phyloP scores from a whole-genome alignment of 2,329 filamentous ascomycete genomes.

The Xylaria sp. region DNA sequence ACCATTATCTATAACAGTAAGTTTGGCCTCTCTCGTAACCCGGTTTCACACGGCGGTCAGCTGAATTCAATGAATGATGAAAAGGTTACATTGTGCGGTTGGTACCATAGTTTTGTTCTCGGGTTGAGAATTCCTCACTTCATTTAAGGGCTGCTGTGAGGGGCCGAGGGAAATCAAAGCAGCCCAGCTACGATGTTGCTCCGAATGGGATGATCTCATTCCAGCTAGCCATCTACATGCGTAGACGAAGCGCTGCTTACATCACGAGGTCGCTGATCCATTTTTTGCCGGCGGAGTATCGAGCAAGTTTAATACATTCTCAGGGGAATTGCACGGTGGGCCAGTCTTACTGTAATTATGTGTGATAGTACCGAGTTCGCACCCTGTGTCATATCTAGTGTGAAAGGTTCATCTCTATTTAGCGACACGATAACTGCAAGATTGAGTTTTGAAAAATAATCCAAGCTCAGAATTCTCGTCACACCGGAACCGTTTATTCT shows the following conservation, averaged over 20 bases:
- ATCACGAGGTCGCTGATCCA: background rate
- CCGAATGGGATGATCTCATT: background rate
- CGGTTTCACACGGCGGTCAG: background rate
- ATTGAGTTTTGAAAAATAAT: too few species aligned
- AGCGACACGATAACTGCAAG: background rate
- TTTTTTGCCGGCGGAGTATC: slow-evolving; percentile 7
- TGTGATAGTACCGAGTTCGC: background rate
- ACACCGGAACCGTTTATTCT: background rate
- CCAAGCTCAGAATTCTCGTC: background rate
- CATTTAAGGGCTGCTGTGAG: background rate
- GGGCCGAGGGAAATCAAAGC: background rate
- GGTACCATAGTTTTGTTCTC: too few species aligned
- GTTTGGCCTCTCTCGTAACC: background rate
- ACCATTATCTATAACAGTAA: slow-evolving; percentile 21
- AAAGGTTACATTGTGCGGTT: background rate
- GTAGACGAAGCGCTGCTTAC: background rate
- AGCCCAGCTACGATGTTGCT: background rate
- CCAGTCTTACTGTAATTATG: background rate
- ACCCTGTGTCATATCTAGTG: background rate
- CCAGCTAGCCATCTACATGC: background rate
- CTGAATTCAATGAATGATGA: background rate
- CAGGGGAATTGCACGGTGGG: background rate
- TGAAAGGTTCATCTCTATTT: background rate
- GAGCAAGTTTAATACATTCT: background rate
- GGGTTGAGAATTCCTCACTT: too few species aligned